A percentile compares a stretch with the other conserved stretches of the same genome.
Evolutionary conservation across 441 rosid species (phyloP).

Genomic region (Hypseocharis bilobata): DNA sequence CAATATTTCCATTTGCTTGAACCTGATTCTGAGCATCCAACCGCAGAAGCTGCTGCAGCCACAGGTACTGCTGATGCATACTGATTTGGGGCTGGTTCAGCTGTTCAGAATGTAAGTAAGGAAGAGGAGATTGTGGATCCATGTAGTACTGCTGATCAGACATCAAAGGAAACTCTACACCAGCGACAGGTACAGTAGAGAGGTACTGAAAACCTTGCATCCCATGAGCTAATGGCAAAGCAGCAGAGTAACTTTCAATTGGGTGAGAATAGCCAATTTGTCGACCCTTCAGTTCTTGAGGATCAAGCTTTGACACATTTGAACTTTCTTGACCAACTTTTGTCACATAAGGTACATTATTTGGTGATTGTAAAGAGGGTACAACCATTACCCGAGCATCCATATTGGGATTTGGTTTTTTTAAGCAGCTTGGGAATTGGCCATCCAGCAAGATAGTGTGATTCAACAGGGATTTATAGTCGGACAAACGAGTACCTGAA

Average conservation of each 20-base stretch:
- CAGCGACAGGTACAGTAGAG: slow-evolving; percentile 31
- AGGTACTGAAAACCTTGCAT: slow-evolving; percentile 36
- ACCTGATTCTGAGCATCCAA: slow-evolving; percentile 37
- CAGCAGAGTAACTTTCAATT: slow-evolving; percentile 28
- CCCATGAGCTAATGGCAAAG: slow-evolving; percentile 35
- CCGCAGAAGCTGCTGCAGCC: slow-evolving; percentile 37
- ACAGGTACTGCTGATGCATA: slow-evolving; percentile 44
- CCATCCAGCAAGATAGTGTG: slow-evolving; percentile 23
- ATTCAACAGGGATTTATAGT: slow-evolving; percentile 24
- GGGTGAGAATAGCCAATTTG: slow-evolving; percentile 41
- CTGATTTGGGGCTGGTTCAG: slow-evolving; percentile 40
- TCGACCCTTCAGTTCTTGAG: slow-evolving; percentile 34
- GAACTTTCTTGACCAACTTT: slow-evolving; percentile 27
- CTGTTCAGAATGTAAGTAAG: slow-evolving; percentile 38
- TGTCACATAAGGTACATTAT: slow-evolving; percentile 25
- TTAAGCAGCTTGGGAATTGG: slow-evolving; percentile 29
- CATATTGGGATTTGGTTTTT: slow-evolving; percentile 19
- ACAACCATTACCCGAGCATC: slow-evolving; percentile 23
- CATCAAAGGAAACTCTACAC: slow-evolving; percentile 35
- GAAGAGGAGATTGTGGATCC: slow-evolving; percentile 35
- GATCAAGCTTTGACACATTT: slow-evolving; percentile 27
- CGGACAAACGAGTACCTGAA: slow-evolving; percentile 20
- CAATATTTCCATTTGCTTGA: slow-evolving; percentile 29
- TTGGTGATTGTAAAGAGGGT: slow-evolving; percentile 27
- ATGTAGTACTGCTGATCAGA: slow-evolving; percentile 42